These are phyloP conservation scores for Prunus mira DNA, from an alignment of 306 rosid genomes.

Conservation along the genomic window DNA sequence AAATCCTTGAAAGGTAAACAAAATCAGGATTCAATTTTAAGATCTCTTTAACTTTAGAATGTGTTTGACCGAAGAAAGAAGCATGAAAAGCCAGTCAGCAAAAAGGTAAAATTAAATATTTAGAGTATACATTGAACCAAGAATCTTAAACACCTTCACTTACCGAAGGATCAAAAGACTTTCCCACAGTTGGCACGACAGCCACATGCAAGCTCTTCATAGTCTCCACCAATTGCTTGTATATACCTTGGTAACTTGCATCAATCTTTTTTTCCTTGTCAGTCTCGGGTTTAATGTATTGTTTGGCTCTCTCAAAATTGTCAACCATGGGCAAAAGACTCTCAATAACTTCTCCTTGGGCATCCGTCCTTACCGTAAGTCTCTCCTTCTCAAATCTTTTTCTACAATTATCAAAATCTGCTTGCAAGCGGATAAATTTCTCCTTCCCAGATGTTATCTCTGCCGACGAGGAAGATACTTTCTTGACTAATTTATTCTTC, in stretches of 20 bases:
- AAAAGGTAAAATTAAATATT: constrained; percentile 3
- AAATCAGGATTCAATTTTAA: neutral
- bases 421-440: constrained; percentile 66
- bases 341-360: constrained; percentile 66
- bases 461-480: constrained; percentile 44
- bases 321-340: constrained; percentile 83
- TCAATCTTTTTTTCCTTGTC: constrained; percentile 80
- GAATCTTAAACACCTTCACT: constrained; percentile 28
- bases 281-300: constrained; percentile 55
- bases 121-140: neutral
- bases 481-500: constrained; percentile 44
- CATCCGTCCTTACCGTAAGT: constrained; percentile 43
- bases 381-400: constrained; percentile 71
- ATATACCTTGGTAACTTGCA: constrained; percentile 86
- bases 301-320: constrained; percentile 77
- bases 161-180: constrained; percentile 88
- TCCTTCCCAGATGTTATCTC: constrained; percentile 69
- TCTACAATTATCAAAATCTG: constrained; percentile 92
- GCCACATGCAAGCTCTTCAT: constrained; percentile 73
- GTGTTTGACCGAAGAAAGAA: neutral
- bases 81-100: neutral
- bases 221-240: constrained; percentile 86
- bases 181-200: constrained; percentile 68
- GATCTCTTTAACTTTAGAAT: neutral
- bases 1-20: neutral